Conservation (phyloP, 495 filamentous ascomycete genomes). For the Penicillium angulare region DNA sequence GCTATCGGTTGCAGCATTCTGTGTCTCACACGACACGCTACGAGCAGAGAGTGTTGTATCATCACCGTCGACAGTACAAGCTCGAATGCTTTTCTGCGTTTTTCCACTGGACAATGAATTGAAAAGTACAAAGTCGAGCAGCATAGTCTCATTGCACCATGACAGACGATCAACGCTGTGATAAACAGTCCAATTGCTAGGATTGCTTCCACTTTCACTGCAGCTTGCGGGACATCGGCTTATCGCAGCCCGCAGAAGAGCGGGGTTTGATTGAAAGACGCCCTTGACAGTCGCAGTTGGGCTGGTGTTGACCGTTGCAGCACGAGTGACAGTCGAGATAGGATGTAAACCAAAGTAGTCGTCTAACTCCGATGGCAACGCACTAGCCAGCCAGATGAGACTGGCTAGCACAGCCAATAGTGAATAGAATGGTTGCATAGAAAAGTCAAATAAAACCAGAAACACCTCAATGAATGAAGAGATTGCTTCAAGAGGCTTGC, state of each 20-base stretch:
- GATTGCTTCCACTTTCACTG: neutral
- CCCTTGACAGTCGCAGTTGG: neutral
- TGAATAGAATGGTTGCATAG: no score
- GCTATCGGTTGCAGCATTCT: no score
- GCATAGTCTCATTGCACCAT: neutral
- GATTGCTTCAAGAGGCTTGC: no score
- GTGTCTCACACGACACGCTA: neutral
- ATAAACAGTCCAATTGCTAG: neutral
- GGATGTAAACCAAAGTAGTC: no score
- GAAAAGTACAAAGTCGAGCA: neutral
- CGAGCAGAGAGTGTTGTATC: neutral
- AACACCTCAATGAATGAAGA: no score
- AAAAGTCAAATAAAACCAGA: no score
- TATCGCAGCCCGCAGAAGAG: no score
- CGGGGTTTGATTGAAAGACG: no score
- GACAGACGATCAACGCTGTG: neutral
- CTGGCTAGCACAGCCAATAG: no score
- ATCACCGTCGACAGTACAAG: neutral
- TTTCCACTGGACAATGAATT: neutral
- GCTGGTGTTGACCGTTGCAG: neutral
- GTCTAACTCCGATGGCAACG: no score
- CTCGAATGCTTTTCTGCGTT: neutral
- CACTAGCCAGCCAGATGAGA: no score
- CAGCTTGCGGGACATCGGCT: neutral
- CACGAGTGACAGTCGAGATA: no score